Percentiles rank a stretch among this genome's conserved stretches.
Conservation (phyloP, 2,329 filamentous ascomycete genomes). For the Calonectria naviculata region DNA sequence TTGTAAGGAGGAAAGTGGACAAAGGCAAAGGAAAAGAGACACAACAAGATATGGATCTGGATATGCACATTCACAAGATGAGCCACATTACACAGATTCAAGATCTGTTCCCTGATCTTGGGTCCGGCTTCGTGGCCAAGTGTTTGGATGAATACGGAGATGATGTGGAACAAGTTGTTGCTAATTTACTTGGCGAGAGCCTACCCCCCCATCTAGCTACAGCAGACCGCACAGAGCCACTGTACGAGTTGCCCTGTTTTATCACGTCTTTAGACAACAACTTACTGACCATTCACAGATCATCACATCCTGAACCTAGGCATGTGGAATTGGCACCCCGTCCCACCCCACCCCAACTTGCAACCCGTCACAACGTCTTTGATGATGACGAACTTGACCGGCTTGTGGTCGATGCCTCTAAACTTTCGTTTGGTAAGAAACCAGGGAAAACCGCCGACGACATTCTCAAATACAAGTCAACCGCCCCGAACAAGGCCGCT, state of each 20-base stretch:
- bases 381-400: conserved; percentile 85
- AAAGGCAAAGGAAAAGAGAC: conserved; percentile 71
- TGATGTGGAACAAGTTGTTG: conserved; percentile 81
- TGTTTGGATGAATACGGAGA: conserved; percentile 84
- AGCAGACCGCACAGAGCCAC: conserved; percentile 72
- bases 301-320: conserved; percentile 38
- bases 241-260: conserved; percentile 56
- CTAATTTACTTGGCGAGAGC: conserved; percentile 83
- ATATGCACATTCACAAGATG: conserved; percentile 82
- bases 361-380: conserved; percentile 77
- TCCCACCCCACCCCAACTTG: conserved; percentile 67
- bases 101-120: conserved; percentile 90
- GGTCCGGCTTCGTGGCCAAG: conserved; percentile 82
- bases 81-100: conserved; percentile 91
- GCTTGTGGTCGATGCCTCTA: conserved; percentile 73
- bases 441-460: conserved; percentile 75
- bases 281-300: conserved; percentile 41
- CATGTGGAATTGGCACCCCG: conserved; percentile 63
- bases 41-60: conserved; percentile 50
- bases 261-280: not conserved
- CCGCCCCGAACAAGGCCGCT: conserved; percentile 80
- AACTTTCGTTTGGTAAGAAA: conserved; percentile 83
- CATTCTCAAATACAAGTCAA: conserved; percentile 72
- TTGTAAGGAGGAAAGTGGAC: conserved; percentile 65
- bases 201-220: conserved; percentile 75